Base-by-base conservation (phyloP, 2,329 filamentous ascomycete species). In the Monosporascus sp. region DNA sequence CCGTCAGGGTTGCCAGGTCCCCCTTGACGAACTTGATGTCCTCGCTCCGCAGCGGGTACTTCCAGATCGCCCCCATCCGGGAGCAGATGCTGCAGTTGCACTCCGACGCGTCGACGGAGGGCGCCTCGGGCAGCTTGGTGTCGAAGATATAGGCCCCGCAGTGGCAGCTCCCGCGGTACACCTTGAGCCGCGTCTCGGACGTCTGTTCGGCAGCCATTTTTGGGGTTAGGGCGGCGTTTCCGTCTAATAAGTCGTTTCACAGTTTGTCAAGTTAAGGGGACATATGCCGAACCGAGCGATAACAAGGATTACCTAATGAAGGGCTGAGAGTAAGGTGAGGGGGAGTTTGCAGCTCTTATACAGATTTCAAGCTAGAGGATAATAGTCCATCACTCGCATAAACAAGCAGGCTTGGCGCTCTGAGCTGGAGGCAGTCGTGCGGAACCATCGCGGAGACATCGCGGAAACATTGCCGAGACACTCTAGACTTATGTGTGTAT, bases 61-160 rank as follows among this genome's bases (percentile, higher is more conserved):
- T 40, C 61, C 60, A 77, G 38, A 77, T 63, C 44, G 75, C 75
- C 17, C 69, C 76, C 63, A 78, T 79, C 60, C 74, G 79, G 61
- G 58, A 61, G 65, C 86, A 87, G 58, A 87, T 81, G 69, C 83
- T 87, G 71, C 87, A 90, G 68, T 86, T 85, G 70, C 87, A 87
- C 62, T 81, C 75, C 5, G 69, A 64, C 6, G 76, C 77, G 5
- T 74, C 67, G 61, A 80, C 82, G 56, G 88, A 14, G 56, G 88
- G 6, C 43, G 17, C 76, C 64, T 87, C 81, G 22, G 83, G 81
- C 14, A 84, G 46, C 3, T 71, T 65, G 51, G 73, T 61, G 62
- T 79, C 78, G 63, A 77, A 84, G 57, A 81, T 70, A 58, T 79
- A 81, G 40, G 73, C 71, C 6, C 72, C 75, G 65, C 81, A 84